Base-by-base conservation (phyloP, 495 filamentous ascomycete species). In the Podospora tetraspora region DNA sequence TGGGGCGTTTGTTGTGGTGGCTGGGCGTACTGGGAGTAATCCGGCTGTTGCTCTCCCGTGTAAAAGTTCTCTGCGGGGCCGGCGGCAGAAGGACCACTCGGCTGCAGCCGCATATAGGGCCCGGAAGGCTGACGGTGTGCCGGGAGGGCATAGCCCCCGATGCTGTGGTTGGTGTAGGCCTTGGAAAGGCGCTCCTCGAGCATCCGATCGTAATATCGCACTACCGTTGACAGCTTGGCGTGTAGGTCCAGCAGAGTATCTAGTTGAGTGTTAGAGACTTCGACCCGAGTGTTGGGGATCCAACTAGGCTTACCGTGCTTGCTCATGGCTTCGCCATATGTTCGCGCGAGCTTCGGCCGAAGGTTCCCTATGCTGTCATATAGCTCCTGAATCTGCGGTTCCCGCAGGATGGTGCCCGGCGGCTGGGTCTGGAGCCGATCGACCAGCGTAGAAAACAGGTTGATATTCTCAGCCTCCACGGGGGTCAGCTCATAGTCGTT, bases 301-400 rank as follows among this genome's bases (percentile, higher is more conserved):
- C 9, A 52, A 58, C 11, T 16, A 24, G 32, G 82, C 88, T 75
- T 82, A 92, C 93, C 94, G 77, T 98, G 95, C 79, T 98, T 99
- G 85, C 94, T 98, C 95, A 98, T 98, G 1, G 95, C 98, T 80
- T 99, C 95, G 52, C 95, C 95, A 79, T 97, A 98, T 9, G 94
- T 97, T 65, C 95, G 87, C 19, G 96, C 96, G 64, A 99, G 82
- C 79, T 99, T 99, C 2, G 95, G 95, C 61, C 95, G 88, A 68
- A 99, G 82, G 3, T 91, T 81, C 13, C 96, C 94, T 72, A 99
- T 97, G 74, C 93, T 95, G 69, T 98, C 96, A 75, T 99, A 99
- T 9, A 99, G 82, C 79, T 99, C 95, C 76, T 99, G 95, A 57
- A 99, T 99, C 73, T 97, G 94, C 7, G 95, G 95, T 72, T 99